Evolutionary conservation across 2,329 filamentous ascomycete genomes (phyloP).

Genomic region (Fusarium agapanthi): DNA sequence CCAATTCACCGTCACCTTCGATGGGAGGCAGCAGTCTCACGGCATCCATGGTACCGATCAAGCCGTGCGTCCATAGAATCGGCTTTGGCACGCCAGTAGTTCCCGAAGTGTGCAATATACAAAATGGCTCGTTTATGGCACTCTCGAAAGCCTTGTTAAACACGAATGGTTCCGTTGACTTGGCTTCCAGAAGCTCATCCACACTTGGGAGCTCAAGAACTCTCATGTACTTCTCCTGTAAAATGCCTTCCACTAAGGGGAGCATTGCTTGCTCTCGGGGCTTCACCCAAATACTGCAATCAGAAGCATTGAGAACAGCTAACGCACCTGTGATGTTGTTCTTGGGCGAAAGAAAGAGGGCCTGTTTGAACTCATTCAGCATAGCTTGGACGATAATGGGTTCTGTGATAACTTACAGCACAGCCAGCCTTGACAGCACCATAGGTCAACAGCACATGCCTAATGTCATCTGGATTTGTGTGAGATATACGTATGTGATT

Average conservation of each 20-base stretch:
- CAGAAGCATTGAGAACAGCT: conserved; percentile 44
- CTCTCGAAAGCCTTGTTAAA: conserved; percentile 46
- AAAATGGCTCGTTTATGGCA: conserved; percentile 47
- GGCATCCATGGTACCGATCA: conserved; percentile 49
- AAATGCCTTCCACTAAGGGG: conserved; percentile 35
- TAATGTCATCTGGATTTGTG: not conserved
- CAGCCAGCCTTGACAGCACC: not conserved
- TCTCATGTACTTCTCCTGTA: conserved; percentile 39
- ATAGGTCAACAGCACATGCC: not conserved
- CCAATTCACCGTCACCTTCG: conserved; percentile 37
- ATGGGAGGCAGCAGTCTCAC: conserved; percentile 46
- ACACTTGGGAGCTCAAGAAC: conserved; percentile 43
- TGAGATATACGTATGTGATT: not conserved
- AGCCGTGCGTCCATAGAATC: conserved; percentile 47
- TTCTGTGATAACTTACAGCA: not conserved
- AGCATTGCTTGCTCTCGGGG: conserved; percentile 23
- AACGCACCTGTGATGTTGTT: conserved; percentile 47
- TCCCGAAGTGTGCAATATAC: conserved; percentile 54
- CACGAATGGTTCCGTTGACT: conserved; percentile 1
- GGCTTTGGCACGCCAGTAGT: conserved; percentile 54
- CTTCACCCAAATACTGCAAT: conserved; percentile 46
- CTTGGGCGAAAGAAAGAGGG: conserved; percentile 46
- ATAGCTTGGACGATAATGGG: not conserved
- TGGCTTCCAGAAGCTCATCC: conserved; percentile 41
- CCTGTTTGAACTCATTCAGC: conserved; percentile 24